Base-by-base conservation (phyloP, 768 basidiomycete genomes). In the button mushroom (Agaricus bisporus) region DNA sequence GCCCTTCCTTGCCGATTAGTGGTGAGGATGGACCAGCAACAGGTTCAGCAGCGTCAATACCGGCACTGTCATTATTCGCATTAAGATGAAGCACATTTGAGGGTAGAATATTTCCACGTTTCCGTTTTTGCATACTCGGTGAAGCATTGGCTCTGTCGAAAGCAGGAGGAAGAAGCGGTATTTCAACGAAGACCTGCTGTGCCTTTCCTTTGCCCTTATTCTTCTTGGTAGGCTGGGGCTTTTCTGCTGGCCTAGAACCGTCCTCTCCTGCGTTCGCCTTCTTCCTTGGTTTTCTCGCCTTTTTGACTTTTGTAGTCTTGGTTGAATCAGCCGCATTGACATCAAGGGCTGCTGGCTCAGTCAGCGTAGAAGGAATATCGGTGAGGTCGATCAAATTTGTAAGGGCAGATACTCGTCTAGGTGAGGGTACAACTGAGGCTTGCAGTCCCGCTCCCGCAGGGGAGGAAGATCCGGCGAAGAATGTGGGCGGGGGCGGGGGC, bases 391-490 rank as follows among this genome's bases (percentile, higher is more conserved):
- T 62, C 8, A 70, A 43, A 8, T 53, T 54, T 3, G 48, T 55
- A 8, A 26, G 41, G 6, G 51, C 41, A 6, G 26, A 42, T 11
- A n/a, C 28, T 22, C 26, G 18, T 3, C 36, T 35, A 3, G 41
- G 41, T 29, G 44, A 17, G 1, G 47, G 42, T 20, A 53, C 64
- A 8, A 63, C 46, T 11, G 67, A 61, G 15, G 67, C 58, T 11
- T 41, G 29, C 47, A 25, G 14, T 3, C 28, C 28, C n/a, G 39
- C 18, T 22, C 38, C 41, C 9, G 46, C 7, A 1, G 32, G 32
- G 0, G 77, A 73, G 10, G 79, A 75, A 6, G 78, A 72, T 3
- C 70, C 65, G 10, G 76, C 74, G 39, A 79, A 79, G 60, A 77
- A 79, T 15, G 73, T 73, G 3, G 71, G 68, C 29, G 77, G 77